Evolutionary conservation across 331 rosid species (phyloP).

Genomic region (Spiraea crenata): DNA sequence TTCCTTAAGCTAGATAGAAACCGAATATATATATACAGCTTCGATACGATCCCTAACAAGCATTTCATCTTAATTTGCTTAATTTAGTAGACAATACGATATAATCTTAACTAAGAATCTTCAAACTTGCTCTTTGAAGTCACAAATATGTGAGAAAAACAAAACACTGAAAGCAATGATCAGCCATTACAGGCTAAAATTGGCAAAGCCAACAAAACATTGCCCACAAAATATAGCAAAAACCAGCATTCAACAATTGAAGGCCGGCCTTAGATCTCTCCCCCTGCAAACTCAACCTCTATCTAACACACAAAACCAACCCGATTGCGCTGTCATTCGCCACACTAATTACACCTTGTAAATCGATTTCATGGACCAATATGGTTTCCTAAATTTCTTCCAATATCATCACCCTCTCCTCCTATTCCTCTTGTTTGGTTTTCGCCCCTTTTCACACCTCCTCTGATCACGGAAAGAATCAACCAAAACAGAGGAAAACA

Average conservation of each 20-base stretch:
- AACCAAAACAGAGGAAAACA: background rate
- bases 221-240: constrained; percentile 17
- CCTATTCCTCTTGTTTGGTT: constrained; percentile 2
- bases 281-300: constrained; percentile 30
- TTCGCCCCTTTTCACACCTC: background rate
- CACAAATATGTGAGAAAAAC: background rate
- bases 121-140: background rate
- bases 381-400: constrained; percentile 16
- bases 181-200: constrained; percentile 3
- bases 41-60: too few relatives aligned
- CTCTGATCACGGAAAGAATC: background rate
- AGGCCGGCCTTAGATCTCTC: constrained; percentile 56
- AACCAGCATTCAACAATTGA: constrained; percentile 16
- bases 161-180: background rate
- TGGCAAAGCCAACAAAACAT: constrained; percentile 6
- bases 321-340: constrained; percentile 10
- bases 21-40: too few relatives aligned
- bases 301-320: constrained; percentile 25
- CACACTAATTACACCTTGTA: constrained; percentile 15
- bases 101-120: background rate
- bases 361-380: constrained; percentile 10
- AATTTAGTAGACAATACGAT: background rate
- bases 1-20: too few relatives aligned
- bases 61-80: too few relatives aligned
- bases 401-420: constrained; percentile 9